Conservation (phyloP, 352 stramenopile species). For the Globisporangium takayamanum region DNA sequence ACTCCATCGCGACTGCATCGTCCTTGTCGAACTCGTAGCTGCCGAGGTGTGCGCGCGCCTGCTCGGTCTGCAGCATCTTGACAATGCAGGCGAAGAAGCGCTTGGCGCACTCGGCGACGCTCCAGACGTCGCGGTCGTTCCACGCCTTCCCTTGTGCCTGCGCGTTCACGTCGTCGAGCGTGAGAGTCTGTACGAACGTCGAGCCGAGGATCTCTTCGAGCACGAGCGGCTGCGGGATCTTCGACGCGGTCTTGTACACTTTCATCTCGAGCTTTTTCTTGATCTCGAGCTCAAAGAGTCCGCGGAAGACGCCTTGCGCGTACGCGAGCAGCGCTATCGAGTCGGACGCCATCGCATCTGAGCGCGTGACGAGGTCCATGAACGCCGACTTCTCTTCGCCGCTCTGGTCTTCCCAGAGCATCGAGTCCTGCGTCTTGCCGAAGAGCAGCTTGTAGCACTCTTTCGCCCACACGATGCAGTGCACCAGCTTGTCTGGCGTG, state of each 20-base stretch:
- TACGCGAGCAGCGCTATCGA: constrained; percentile 50
- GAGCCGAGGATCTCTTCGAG: constrained; percentile 47
- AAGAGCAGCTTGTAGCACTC: constrained; percentile 89
- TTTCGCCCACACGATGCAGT: constrained; percentile 99
- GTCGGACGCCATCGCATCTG: constrained; percentile 36
- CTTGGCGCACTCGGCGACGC: constrained; percentile 76
- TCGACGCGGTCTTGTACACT: constrained; percentile 94
- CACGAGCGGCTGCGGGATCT: constrained; percentile 79
- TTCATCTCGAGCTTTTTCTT: constrained; percentile 95
- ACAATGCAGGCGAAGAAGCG: constrained; percentile 79
- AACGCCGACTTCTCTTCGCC: constrained; percentile 83
- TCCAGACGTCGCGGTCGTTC: constrained; percentile 87
- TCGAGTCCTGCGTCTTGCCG: constrained; percentile 83
- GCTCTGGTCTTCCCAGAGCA: constrained; percentile 91
- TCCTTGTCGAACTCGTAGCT: constrained; percentile 97
- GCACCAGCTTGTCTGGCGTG: constrained; percentile 98
- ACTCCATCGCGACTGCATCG: constrained; percentile 93
- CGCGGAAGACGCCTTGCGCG: constrained; percentile 70
- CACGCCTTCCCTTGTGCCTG: constrained; percentile 40
- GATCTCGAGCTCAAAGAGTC: constrained; percentile 95
- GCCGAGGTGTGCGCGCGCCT: constrained; percentile 53
- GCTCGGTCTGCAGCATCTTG: constrained; percentile 48
- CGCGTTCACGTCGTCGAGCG: constrained; percentile 13
- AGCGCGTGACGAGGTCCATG: constrained; percentile 66
- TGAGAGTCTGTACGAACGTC: constrained; percentile 34